These are phyloP conservation scores for Chlorella sp. DNA, from an alignment of 139 green algal species.

Conservation along the genomic window DNA sequence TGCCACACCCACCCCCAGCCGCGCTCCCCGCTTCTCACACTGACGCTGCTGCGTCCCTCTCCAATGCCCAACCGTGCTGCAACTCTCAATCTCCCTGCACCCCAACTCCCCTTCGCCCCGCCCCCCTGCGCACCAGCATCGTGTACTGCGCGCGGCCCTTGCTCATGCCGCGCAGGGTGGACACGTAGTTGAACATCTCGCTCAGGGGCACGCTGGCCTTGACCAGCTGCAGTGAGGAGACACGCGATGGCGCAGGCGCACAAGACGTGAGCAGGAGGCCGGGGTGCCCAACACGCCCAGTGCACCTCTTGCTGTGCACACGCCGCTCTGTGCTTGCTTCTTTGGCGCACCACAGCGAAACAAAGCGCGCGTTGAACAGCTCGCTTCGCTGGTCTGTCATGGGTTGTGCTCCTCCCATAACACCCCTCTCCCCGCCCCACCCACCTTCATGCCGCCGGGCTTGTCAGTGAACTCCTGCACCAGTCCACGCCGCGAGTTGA, in stretches of 20 bases:
- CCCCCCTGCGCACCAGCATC: conserved; percentile 72
- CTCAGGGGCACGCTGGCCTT: conserved; percentile 89
- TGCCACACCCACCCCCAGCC: no score
- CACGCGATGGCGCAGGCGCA: no score
- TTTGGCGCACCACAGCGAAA: no score
- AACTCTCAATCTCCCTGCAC: background rate
- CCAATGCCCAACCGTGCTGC: background rate
- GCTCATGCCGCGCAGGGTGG: conserved; percentile 91
- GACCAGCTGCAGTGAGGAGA: conserved; percentile 48
- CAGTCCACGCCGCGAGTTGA: conserved; percentile 96
- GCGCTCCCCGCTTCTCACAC: background rate
- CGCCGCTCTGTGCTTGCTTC: background rate
- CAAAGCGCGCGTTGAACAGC: no score
- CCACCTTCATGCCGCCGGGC: conserved; percentile 90
- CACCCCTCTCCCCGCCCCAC: background rate
- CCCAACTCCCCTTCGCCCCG: no score
- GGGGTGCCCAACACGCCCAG: background rate
- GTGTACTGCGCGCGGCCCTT: conserved; percentile 98
- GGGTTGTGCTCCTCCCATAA: no score
- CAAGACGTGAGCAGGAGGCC: background rate
- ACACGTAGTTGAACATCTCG: conserved; percentile 99
- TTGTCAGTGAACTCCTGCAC: conserved; percentile 93
- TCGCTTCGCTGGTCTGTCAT: no score
- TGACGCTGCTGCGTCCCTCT: no score
- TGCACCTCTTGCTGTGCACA: background rate